Evolutionary conservation across 495 filamentous ascomycete species (phyloP).

Genomic region (Pseudoneurospora amorphoporcata): DNA sequence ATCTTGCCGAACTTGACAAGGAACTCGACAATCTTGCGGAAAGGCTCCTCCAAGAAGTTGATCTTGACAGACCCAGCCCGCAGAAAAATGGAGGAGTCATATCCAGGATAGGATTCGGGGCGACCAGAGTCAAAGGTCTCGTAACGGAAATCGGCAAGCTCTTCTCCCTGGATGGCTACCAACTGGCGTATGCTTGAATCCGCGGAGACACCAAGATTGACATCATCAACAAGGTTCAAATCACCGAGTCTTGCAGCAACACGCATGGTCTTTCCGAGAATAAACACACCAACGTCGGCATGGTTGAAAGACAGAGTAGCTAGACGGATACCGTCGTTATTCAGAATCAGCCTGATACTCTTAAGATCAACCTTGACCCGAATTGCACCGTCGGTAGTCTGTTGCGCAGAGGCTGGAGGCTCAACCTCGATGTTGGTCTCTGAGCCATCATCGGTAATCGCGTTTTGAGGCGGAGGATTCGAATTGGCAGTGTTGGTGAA

Average conservation of each 20-base stretch:
- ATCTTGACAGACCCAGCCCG: conserved; percentile 89
- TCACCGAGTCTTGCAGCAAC: conserved; percentile 80
- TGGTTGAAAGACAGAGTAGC: conserved; percentile 88
- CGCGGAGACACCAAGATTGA: conserved; percentile 79
- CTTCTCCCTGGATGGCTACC: conserved; percentile 86
- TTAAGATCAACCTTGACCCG: conserved; percentile 84
- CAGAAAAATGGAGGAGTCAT: conserved; percentile 81
- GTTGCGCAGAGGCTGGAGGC: conserved; percentile 21
- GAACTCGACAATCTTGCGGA: conserved; percentile 97
- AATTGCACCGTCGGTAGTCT: conserved; percentile 32
- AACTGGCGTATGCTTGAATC: conserved; percentile 76
- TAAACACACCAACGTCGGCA: conserved; percentile 80
- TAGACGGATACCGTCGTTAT: conserved; percentile 92
- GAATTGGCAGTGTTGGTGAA: conserved; percentile 59
- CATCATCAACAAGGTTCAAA: conserved; percentile 80
- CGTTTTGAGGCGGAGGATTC: conserved; percentile 24
- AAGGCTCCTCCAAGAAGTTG: conserved; percentile 93
- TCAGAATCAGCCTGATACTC: conserved; percentile 89
- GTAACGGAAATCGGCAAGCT: conserved; percentile 96
- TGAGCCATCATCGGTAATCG: conserved; percentile 26
- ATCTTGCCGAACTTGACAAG: conserved; percentile 97
- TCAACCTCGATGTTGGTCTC: conserved; percentile 27
- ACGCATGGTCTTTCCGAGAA: conserved; percentile 74
- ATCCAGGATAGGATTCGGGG: conserved; percentile 69
- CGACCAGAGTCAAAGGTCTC: conserved; percentile 81